Evolutionary conservation across 2,329 filamentous ascomycete species (phyloP), one percentile per base, ranked within the genome.

Genomic region (Cercospora citrullina): DNA sequence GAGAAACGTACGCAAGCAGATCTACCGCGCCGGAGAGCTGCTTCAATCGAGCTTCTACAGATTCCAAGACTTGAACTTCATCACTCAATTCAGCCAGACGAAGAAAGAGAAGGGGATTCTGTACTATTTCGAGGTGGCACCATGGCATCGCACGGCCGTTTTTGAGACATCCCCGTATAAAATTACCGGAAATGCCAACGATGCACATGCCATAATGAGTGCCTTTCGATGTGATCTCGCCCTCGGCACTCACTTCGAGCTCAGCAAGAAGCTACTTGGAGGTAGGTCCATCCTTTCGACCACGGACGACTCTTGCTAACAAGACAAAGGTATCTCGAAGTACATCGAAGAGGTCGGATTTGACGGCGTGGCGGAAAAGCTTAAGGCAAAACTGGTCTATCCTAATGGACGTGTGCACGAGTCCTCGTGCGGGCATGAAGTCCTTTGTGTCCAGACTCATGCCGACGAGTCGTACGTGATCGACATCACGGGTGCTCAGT

Each of bases 1-100:
- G 36, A 66, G 51, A 5, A 69, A 65, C 59, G 23, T 57, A 2
- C 61, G 69, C 12, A 71, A 67, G 42, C 18, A 51, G 30, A 39
- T 75, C 30, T 70, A 69, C 16, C 72, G 73, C 10, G 73, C 71
- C n/a, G 73, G 51, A 0, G 57, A 69, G 3, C 23, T 75, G 10
- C 57, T 73, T 7, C 69, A 73, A 21, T 28, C 63, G 4, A 31
- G 64, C 5, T 75, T 72, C 62, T 69, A 70, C 36, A n/a, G 23
- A 2, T 63, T 63, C 4, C 60, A 64, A 28, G 61, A 66, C 23
- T 42, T 36, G n/a, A 65, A 61, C 10, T 70, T 68, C 55, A 67
- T 70, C 4, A 14, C 4, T 26, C 26, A 26, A 0, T 18, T 70
- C 18, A 36, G 5, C 1, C 63, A 31, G 6, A 61, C 68, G 21